Evolutionary conservation across 768 basidiomycete genomes (phyloP).

Genomic region (Lyophyllum decastes): DNA sequence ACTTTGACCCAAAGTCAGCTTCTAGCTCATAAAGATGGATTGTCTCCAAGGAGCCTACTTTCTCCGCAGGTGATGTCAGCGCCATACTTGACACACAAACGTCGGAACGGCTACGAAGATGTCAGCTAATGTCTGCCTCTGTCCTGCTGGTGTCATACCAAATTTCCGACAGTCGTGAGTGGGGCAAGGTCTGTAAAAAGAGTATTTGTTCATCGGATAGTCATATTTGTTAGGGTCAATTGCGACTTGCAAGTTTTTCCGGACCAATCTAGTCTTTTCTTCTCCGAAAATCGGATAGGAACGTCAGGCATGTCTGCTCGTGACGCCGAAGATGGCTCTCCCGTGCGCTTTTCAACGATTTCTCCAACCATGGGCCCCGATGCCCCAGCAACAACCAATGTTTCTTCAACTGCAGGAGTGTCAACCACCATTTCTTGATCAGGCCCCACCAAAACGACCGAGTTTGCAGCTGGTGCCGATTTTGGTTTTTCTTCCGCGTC

Average conservation of each 20-base stretch:
- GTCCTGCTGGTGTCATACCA: constrained; percentile 45
- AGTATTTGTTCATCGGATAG: neutral
- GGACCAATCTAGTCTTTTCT: constrained; percentile 83
- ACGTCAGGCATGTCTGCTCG: constrained; percentile 68
- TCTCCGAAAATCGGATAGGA: constrained; percentile 73
- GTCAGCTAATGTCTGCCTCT: neutral
- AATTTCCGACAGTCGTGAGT: constrained; percentile 92
- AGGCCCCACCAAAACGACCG: constrained; percentile 37
- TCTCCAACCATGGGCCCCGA: constrained; percentile 10
- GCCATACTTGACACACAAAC: constrained; percentile 83
- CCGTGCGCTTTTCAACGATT: constrained; percentile 35
- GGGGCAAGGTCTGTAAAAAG: constrained; percentile 48
- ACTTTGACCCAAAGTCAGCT: constrained; percentile 41
- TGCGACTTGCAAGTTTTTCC: constrained; percentile 76
- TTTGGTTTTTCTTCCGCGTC: constrained; percentile 27
- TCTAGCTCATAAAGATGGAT: neutral
- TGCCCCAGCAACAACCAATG: neutral
- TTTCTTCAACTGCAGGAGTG: neutral
- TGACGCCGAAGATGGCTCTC: constrained; percentile 25
- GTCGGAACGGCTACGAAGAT: constrained; percentile 79
- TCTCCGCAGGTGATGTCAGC: constrained; percentile 96
- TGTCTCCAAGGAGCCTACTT: constrained; percentile 45
- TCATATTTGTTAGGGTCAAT: neutral
- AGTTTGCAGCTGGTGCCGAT: constrained; percentile 19
- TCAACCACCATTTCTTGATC: constrained; percentile 37